Evolutionary conservation across 2,329 filamentous ascomycete genomes (phyloP).

Genomic region (Pestalotiopsis sp.): DNA sequence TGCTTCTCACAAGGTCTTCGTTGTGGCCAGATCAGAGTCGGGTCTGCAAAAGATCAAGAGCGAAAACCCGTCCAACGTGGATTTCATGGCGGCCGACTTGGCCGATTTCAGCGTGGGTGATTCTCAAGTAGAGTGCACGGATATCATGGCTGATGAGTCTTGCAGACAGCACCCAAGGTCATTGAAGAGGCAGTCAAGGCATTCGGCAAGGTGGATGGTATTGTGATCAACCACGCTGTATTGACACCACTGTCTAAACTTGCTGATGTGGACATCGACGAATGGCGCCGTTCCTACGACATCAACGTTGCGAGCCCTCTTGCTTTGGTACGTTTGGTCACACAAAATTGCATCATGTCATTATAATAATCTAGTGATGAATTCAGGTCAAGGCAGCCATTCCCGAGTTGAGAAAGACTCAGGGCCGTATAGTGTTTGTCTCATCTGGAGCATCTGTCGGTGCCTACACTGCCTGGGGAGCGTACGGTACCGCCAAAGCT

Average conservation of each 20-base stretch:
- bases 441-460: constrained; percentile 76
- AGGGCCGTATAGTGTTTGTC: constrained; percentile 75
- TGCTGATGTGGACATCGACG: constrained; percentile 66
- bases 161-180: constrained; percentile 60
- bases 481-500: constrained; percentile 83
- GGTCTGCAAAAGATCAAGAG: constrained; percentile 53
- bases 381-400: constrained; percentile 71
- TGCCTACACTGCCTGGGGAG: constrained; percentile 73
- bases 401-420: constrained; percentile 65
- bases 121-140: background rate
- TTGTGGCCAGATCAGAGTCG: constrained; percentile 57
- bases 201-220: constrained; percentile 76
- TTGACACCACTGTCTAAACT: constrained; percentile 76
- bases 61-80: constrained; percentile 55
- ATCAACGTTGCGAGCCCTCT: constrained; percentile 87
- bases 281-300: constrained; percentile 78
- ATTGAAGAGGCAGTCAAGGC: constrained; percentile 65
- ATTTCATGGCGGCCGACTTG: constrained; percentile 59
- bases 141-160: background rate
- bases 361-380: background rate
- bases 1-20: constrained; percentile 59
- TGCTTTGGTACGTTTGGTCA: constrained; percentile 63
- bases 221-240: constrained; percentile 87
- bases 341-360: background rate
- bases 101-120: constrained; percentile 50